phyloP scores from a whole-genome alignment of 2,329 filamentous ascomycete genomes.

The Trichoderma cornu-damae region DNA sequence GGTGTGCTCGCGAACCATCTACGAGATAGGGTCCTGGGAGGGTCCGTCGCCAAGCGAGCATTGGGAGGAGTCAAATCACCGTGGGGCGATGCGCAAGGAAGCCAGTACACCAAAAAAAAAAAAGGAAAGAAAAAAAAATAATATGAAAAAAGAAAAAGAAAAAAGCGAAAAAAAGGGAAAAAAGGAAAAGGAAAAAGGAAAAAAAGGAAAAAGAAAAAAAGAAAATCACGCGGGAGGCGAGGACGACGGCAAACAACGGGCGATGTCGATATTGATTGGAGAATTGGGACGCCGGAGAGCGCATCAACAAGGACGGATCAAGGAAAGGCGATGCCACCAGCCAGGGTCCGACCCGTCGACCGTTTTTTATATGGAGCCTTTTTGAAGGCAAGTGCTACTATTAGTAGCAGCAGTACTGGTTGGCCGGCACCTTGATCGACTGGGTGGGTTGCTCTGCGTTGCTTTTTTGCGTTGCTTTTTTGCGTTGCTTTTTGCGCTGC shows the following conservation, averaged over 20 bases:
- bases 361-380: background rate
- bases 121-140: too few relatives aligned
- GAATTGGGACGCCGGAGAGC: background rate
- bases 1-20: conserved; percentile 13
- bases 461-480: background rate
- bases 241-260: conserved; percentile 5
- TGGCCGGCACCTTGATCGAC: too few relatives aligned
- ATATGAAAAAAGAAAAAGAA: too few relatives aligned
- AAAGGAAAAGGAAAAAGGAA: too few relatives aligned
- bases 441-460: background rate
- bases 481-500: background rate
- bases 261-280: conserved; percentile 10
- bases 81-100: conserved; percentile 14
- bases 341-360: conserved; percentile 3
- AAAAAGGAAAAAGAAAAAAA: too few relatives aligned
- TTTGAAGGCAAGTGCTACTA: too few relatives aligned
- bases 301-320: conserved; percentile 8
- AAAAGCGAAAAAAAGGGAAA: too few relatives aligned
- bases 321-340: background rate
- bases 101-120: too few relatives aligned
- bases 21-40: background rate
- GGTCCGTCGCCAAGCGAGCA: conserved; percentile 12
- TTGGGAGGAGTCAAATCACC: conserved; percentile 11
- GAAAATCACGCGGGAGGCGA: conserved; percentile 17
- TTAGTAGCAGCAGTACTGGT: too few relatives aligned